Conservation (phyloP, 768 basidiomycete genomes). For the Russula compacta region DNA sequence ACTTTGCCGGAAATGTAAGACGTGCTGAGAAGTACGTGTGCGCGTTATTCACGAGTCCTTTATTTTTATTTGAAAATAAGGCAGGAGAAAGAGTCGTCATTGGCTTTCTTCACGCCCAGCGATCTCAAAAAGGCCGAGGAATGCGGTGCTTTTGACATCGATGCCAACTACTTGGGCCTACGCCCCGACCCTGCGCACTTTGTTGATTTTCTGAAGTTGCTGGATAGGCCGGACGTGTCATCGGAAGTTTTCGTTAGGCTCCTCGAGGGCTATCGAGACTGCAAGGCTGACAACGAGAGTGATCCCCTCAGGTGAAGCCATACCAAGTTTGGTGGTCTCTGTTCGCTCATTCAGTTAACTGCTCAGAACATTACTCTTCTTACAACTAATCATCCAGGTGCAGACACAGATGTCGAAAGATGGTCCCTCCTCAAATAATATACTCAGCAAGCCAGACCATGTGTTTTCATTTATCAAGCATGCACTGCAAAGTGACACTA, state of each 20-base stretch:
- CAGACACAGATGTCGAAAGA: conserved; percentile 56
- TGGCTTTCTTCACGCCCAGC: conserved; percentile 45
- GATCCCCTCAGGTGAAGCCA: conserved; percentile 45
- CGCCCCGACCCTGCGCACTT: conserved; percentile 72
- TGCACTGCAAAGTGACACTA: conserved; percentile 41
- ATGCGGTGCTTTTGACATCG: conserved; percentile 37
- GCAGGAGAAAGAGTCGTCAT: conserved; percentile 22
- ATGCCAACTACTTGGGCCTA: conserved; percentile 51
- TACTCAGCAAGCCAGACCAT: conserved; percentile 58
- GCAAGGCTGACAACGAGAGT: conserved; percentile 29
- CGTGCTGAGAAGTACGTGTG: conserved; percentile 37
- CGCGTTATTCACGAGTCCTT: background rate
- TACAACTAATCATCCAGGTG: conserved; percentile 79
- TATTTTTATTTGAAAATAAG: conserved; percentile 4
- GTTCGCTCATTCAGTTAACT: background rate
- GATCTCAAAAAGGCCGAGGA: conserved; percentile 34
- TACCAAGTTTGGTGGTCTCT: background rate
- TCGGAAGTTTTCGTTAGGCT: conserved; percentile 66
- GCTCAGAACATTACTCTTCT: conserved; percentile 54
- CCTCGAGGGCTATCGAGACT: conserved; percentile 57
- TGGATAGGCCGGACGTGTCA: conserved; percentile 61
- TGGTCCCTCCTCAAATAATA: conserved; percentile 40
- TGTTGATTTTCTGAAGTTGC: conserved; percentile 50
- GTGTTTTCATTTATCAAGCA: conserved; percentile 79
- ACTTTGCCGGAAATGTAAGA: conserved; percentile 43